Evolutionary conservation across 345 rosid genomes (phyloP).

Genomic region (Gossypium rotundifolium): DNA sequence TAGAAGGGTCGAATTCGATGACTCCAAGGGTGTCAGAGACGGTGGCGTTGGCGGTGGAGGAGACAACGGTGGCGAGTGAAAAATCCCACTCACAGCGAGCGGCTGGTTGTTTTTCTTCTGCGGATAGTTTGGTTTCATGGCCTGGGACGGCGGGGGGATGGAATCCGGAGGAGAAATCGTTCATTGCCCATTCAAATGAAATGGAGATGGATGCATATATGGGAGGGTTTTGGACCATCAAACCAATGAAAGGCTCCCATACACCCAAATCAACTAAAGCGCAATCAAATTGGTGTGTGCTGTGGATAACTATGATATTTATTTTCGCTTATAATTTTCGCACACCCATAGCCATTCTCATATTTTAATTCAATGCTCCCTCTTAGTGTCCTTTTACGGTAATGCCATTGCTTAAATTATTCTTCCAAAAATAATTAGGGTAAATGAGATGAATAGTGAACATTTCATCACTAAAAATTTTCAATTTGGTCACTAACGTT

Average conservation of each 20-base stretch:
- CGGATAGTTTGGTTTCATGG: neutral
- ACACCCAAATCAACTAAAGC: conserved; percentile 7
- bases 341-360: neutral
- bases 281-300: neutral
- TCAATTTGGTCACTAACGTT: accelerated
- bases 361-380: neutral
- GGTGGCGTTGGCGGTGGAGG: conserved; percentile 27
- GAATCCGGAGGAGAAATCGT: conserved; percentile 20
- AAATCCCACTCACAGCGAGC: conserved; percentile 67
- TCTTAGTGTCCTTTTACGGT: neutral
- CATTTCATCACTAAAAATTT: too few relatives aligned
- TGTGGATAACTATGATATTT: conserved; percentile 3
- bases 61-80: conserved; percentile 41
- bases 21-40: conserved; percentile 67
- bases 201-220: conserved; percentile 11
- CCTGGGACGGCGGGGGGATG: conserved; percentile 2
- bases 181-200: conserved; percentile 61
- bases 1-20: conserved; percentile 63
- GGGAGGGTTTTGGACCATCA: conserved; percentile 27
- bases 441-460: too few relatives aligned
- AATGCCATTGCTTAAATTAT: neutral
- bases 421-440: too few relatives aligned
- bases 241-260: conserved; percentile 41
- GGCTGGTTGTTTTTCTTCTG: conserved; percentile 9
- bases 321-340: neutral